Percentiles rank a stretch among this genome's conserved stretches.
Conservation (phyloP, 2,329 filamentous ascomycete genomes). For the Zelopaecilomyces penicillatus region DNA sequence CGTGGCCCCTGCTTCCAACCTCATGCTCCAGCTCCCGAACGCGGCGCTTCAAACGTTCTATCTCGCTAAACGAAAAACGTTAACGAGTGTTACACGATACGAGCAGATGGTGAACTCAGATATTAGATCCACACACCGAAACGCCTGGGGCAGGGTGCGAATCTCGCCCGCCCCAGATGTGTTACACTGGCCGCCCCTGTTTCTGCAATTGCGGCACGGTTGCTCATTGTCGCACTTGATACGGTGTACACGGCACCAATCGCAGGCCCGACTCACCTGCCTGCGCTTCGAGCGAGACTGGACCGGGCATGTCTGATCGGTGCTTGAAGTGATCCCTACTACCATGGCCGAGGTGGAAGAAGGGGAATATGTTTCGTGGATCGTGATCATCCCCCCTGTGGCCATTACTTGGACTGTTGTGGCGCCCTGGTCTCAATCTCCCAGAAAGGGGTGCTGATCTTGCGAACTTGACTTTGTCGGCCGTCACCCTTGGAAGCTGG, state of each 20-base stretch:
- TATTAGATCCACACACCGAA: slow-evolving; percentile 7
- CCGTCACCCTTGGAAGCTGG: too few species aligned
- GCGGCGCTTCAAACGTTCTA: background rate
- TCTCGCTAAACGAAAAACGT: background rate
- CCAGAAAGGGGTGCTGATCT: too few species aligned
- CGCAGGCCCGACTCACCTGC: slow-evolving; percentile 24
- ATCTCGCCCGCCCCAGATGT: slow-evolving; percentile 21
- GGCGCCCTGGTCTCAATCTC: too few species aligned
- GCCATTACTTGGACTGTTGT: too few species aligned
- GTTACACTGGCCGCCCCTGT: slow-evolving; percentile 23
- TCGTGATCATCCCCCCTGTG: too few species aligned
- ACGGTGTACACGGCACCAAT: slow-evolving; percentile 28
- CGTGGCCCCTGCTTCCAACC: background rate
- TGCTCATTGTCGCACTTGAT: slow-evolving; percentile 29
- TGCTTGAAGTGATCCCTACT: too few species aligned
- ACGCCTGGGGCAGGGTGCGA: slow-evolving; percentile 17
- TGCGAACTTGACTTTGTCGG: too few species aligned
- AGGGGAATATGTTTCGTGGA: too few species aligned
- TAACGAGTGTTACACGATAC: background rate
- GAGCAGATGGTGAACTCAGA: background rate
- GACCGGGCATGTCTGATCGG: too few species aligned
- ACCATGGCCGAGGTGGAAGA: too few species aligned
- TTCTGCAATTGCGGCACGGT: slow-evolving; percentile 28
- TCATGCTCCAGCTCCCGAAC: background rate
- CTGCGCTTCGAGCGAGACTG: slow-evolving; percentile 8